A percentile compares a stretch with the other conserved stretches of the same genome.
These are phyloP conservation scores for Hydnomerulius pinastri DNA, from an alignment of 768 basidiomycete species.

Conservation along the genomic window DNA sequence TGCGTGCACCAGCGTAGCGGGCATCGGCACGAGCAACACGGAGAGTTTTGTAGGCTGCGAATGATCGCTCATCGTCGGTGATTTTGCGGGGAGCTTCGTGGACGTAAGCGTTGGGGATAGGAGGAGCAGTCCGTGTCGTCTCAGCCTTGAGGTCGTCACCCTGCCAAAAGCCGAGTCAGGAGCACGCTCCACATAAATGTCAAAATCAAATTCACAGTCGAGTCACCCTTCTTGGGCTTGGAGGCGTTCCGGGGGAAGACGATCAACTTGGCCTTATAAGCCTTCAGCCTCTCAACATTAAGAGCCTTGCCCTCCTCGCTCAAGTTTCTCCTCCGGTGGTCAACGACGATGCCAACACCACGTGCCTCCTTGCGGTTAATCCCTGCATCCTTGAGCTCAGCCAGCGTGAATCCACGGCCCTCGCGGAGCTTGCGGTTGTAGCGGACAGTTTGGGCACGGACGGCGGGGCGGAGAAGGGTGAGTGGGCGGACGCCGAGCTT, in stretches of 20 bases:
- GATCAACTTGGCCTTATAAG: conserved; percentile 90
- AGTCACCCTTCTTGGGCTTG: conserved; percentile 96
- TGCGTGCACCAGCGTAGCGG: conserved; percentile 86
- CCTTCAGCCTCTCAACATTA: conserved; percentile 92
- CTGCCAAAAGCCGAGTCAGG: conserved; percentile 39
- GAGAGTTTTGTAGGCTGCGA: conserved; percentile 87
- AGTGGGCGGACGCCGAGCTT: conserved; percentile 90
- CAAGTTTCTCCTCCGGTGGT: conserved; percentile 94
- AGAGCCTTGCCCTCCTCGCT: conserved; percentile 95
- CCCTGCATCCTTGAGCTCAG: conserved; percentile 95
- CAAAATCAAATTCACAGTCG: conserved; percentile 59
- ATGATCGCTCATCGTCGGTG: conserved; percentile 84
- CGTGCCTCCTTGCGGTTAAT: conserved; percentile 92
- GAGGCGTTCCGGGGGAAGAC: conserved; percentile 96
- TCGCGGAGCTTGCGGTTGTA: conserved; percentile 98
- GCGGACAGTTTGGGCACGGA: conserved; percentile 93
- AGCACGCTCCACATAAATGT: conserved; percentile 7
- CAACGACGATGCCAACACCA: conserved; percentile 91
- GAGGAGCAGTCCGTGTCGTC: conserved; percentile 66
- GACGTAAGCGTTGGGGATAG: conserved; percentile 66
- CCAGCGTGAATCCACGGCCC: conserved; percentile 94
- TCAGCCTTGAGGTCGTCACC: conserved; percentile 79
- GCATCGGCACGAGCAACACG: conserved; percentile 80
- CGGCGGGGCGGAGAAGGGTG: conserved; percentile 91
- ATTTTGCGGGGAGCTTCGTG: conserved; percentile 92